Evolutionary conservation across 2,329 filamentous ascomycete species (phyloP).

Genomic region (Uncinocarpus reesii): DNA sequence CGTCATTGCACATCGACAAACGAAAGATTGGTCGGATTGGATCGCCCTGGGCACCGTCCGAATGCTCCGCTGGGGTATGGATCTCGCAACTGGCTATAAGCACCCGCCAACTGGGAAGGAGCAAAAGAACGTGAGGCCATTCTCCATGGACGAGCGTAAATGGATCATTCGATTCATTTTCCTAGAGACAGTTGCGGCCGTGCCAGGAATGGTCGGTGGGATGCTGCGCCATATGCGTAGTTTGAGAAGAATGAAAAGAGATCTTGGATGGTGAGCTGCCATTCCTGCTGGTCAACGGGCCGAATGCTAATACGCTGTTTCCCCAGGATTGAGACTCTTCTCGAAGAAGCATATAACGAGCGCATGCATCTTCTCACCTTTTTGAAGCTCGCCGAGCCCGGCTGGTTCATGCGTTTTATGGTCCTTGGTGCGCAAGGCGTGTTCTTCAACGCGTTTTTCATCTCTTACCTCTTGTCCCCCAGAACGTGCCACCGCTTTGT

Average conservation of each 20-base stretch:
- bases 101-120: constrained; percentile 50
- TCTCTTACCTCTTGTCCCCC: constrained; percentile 77
- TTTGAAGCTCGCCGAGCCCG: constrained; percentile 78
- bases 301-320: too few relatives aligned
- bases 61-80: constrained; percentile 66
- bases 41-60: constrained; percentile 68
- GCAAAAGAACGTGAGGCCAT: constrained; percentile 49
- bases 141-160: constrained; percentile 67
- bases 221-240: constrained; percentile 82
- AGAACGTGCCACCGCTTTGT: constrained; percentile 90
- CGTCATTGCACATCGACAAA: constrained; percentile 63
- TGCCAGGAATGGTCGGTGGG: constrained; percentile 92
- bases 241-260: constrained; percentile 27
- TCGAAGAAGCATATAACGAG: constrained; percentile 87
- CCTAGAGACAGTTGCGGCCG: constrained; percentile 85
- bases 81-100: constrained; percentile 68
- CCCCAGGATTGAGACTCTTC: constrained; percentile 71
- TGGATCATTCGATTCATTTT: constrained; percentile 89
- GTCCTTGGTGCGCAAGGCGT: constrained; percentile 88
- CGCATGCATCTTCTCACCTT: constrained; percentile 89
- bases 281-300: too few relatives aligned
- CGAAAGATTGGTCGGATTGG: constrained; percentile 64
- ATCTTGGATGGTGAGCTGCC: constrained; percentile 70
- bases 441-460: constrained; percentile 90
- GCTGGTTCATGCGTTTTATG: constrained; percentile 83